These are phyloP conservation scores for Chamaecyparis obtusa DNA, from an alignment of 75 land plant genomes.

Conservation along the genomic window DNA sequence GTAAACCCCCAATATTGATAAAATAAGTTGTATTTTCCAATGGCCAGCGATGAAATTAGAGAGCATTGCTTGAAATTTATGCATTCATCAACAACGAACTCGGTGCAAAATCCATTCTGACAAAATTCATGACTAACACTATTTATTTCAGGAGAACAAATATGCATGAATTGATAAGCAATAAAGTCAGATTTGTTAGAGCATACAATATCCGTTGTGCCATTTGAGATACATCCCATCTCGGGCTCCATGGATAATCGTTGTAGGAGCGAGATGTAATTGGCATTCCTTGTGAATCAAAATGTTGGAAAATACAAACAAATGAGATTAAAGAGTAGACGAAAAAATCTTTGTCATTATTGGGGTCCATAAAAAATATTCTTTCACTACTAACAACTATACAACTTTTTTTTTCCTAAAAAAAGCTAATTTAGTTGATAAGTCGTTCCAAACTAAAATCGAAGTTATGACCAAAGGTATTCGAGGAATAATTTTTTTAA, in stretches of 20 bases:
- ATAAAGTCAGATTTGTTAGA: neutral
- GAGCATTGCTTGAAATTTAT: conserved; percentile 63
- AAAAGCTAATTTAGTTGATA: neutral
- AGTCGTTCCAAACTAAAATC: neutral
- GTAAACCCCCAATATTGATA: no score
- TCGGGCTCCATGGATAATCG: conserved; percentile 97
- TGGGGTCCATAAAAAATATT: neutral
- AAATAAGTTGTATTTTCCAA: neutral
- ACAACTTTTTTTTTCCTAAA: neutral
- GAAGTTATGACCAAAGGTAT: neutral
- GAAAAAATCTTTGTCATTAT: neutral
- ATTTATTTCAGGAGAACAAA: no score
- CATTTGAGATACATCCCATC: conserved; percentile 86
- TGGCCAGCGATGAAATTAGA: conserved; percentile 22
- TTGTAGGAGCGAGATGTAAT: conserved; percentile 50
- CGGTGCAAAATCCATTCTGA: conserved; percentile 40
- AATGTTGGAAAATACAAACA: conserved; percentile 49
- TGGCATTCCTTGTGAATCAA: conserved; percentile 58
- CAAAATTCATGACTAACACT: conserved; percentile 12
- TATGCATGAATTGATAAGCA: neutral
- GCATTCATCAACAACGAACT: conserved; percentile 77
- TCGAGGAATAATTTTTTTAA: neutral
- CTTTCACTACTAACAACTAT: neutral
- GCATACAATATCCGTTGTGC: conserved; percentile 74
- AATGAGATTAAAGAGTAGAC: neutral